Percentiles rank a stretch among this genome's conserved stretches.
These are phyloP conservation scores for Litchi chinensis DNA, from an alignment of 345 rosid species.

Conservation along the genomic window DNA sequence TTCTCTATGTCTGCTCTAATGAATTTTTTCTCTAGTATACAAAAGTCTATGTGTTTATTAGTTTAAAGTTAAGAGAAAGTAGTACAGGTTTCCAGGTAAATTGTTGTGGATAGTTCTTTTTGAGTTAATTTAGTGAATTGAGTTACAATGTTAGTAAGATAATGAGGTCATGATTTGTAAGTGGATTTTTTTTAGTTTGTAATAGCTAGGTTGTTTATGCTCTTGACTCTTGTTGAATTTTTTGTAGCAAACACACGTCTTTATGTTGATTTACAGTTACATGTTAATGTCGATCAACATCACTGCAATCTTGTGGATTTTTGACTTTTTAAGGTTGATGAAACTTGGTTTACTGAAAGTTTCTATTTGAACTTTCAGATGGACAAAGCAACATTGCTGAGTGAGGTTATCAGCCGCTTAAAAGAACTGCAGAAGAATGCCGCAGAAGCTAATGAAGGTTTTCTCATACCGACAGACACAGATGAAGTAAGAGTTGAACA, in stretches of 20 bases:
- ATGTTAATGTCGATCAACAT: background rate
- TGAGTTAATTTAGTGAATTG: background rate
- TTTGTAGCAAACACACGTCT: background rate
- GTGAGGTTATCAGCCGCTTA: slow-evolving; percentile 41
- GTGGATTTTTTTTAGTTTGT: background rate
- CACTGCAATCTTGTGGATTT: background rate
- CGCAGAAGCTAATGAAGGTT: slow-evolving; percentile 35
- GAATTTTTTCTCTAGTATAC: background rate
- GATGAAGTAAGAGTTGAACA: slow-evolving; percentile 52
- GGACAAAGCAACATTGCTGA: slow-evolving; percentile 60
- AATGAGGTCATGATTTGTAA: background rate
- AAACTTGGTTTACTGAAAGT: background rate
- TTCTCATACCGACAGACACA: slow-evolving; percentile 45
- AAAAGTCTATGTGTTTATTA: background rate
- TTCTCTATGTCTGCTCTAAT: background rate
- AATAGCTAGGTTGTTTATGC: background rate
- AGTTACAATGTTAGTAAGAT: background rate
- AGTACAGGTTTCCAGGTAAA: background rate
- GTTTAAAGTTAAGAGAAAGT: background rate
- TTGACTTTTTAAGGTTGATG: background rate
- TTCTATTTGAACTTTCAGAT: slow-evolving; percentile 29
- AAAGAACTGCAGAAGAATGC: slow-evolving; percentile 42
- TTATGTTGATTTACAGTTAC: background rate
- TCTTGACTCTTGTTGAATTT: background rate
- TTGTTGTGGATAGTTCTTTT: background rate